Conservation (phyloP, 2,329 filamentous ascomycete species). For the Rasamsonia emersonii region DNA sequence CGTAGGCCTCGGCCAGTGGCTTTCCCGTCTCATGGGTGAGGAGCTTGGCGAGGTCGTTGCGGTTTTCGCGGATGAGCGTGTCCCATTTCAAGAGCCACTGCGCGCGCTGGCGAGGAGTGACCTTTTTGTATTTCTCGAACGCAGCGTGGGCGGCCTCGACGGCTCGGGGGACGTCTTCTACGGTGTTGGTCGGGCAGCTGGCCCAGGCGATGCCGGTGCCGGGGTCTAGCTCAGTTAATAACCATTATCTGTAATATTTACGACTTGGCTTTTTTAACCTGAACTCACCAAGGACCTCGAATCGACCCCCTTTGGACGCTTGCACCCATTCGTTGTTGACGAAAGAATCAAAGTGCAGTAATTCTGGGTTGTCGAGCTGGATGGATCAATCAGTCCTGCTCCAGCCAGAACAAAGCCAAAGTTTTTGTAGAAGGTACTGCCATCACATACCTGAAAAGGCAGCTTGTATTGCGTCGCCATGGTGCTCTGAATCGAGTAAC, state of each 20-base stretch:
- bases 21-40: conserved; percentile 92
- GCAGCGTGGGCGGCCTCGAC: conserved; percentile 31
- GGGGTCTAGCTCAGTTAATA: conserved; percentile 6
- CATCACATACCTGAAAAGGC: conserved; percentile 26
- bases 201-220: conserved; percentile 10
- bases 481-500: too few species aligned
- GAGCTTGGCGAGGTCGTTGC: conserved; percentile 69
- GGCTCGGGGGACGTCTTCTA: conserved; percentile 8
- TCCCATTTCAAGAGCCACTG: conserved; percentile 73
- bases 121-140: conserved; percentile 50
- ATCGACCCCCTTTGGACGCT: conserved; percentile 40
- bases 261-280: background rate
- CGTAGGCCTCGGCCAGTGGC: conserved; percentile 64
- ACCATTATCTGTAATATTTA: background rate
- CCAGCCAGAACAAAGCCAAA: conserved; percentile 1
- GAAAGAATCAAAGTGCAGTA: conserved; percentile 44
- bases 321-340: conserved; percentile 42
- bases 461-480: too few species aligned
- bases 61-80: conserved; percentile 67
- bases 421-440: background rate
- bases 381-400: too few species aligned
- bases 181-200: conserved; percentile 9
- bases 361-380: conserved; percentile 40
- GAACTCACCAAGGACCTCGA: conserved; percentile 40
- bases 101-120: conserved; percentile 65